phyloP scores from a whole-genome alignment of 1,284 basidiomycete genomes.

The Tilletia caries region DNA sequence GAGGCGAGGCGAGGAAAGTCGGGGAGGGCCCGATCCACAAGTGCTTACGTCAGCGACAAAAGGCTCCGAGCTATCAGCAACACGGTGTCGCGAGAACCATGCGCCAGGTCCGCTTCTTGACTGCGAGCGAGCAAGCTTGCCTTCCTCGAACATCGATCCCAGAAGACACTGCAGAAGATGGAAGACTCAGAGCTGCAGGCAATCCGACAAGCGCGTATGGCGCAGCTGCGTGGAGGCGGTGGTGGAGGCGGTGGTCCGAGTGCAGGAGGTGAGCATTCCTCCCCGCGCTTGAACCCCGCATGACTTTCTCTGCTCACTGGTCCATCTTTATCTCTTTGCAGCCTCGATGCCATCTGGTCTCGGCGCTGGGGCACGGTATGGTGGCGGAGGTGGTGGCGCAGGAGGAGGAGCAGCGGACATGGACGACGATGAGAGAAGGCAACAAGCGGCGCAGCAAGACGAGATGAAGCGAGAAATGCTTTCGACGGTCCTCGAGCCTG shows the following conservation, averaged over 20 bases:
- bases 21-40: too few species aligned
- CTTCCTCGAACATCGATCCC: too few species aligned
- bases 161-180: slow-evolving; percentile 37
- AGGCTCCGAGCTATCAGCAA: too few species aligned
- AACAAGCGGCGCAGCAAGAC: slow-evolving; percentile 51
- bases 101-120: too few species aligned
- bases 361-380: slow-evolving; percentile 12
- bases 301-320: neutral
- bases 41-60: too few species aligned
- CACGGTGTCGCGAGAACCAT: too few species aligned
- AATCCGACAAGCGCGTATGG: slow-evolving; percentile 50
- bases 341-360: neutral
- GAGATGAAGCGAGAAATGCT: slow-evolving; percentile 66
- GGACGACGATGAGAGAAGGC: slow-evolving; percentile 46
- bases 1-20: too few species aligned
- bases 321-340: neutral
- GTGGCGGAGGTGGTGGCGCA: slow-evolving; percentile 26
- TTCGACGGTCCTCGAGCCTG: slow-evolving; percentile 78
- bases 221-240: slow-evolving; percentile 35
- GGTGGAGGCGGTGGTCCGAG: slow-evolving; percentile 22
- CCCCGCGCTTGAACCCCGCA: neutral
- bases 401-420: slow-evolving; percentile 54
- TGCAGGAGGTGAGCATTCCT: slow-evolving; percentile 18
- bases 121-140: too few species aligned
- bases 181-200: slow-evolving; percentile 53